Base-by-base conservation (phyloP, 768 basidiomycete genomes). In the Mrakia gelida region DNA sequence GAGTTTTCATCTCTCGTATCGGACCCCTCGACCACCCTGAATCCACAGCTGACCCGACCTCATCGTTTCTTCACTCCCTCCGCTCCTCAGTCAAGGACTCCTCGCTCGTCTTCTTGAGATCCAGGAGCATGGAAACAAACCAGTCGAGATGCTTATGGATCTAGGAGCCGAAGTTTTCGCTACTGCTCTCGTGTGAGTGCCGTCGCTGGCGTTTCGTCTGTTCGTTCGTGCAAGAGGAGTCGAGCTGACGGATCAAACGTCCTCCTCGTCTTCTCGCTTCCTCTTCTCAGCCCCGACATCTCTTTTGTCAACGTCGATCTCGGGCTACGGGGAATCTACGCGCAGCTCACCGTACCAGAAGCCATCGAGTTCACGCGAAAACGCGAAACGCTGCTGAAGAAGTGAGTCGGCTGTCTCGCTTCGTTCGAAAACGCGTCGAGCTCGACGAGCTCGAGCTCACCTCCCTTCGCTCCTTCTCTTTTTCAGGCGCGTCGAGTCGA, bases 131-230 rank as follows among this genome's bases (percentile, higher is more conserved):
- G 67, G 67, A 3, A 43, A 41, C 38, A 43, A 70, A 43, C 67
- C 67, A 0, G 41, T 70, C 34, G 67, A 70, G 38, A 70, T 70
- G 67, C 67, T 70, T 0, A 70, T 70, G 67, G 67, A 70, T 41
- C 67, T 70, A 2, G 67, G 67, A 23, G 67, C 67, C 3, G 67
- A 70, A 15, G 67, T 70, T 0, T n/a, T 70, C 13, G 67, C 67
- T 13, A 70, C 67, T 1, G 67, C 67, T 16, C 41, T 41, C 3
- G 32, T 70, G 67, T 43, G 38, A 41, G 67, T 32, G 30, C 2
- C 7, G 21, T 28, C 7, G 1, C 38, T 38, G 38, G 4, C 8
- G 4, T 30, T 38, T 3, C 9, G 3, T 3, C 63, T 23, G 7
- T n/a, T 15, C 18, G 28, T 28, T 21, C 2, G 21, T 16, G 32